Base-by-base conservation (phyloP, 495 filamentous ascomycete genomes). In the Penicillium maclennaniae region DNA sequence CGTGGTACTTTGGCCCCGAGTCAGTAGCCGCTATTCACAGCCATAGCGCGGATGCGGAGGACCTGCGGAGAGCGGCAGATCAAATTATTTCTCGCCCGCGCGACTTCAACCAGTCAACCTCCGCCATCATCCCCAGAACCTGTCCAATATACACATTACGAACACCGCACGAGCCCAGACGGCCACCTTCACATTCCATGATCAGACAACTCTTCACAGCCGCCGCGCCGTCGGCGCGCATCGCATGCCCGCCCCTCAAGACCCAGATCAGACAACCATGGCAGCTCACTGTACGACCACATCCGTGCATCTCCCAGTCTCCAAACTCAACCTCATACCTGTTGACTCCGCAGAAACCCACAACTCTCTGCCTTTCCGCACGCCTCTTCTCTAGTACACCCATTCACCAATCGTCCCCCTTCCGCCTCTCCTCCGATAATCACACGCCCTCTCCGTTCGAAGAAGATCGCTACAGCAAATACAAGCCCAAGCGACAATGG, bases 401-500 rank as follows among this genome's bases (percentile, higher is more conserved):
- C 37, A 42, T 45, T 46, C 40, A 50, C 37, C 44, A 54, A 43
- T 60, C 65, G 38, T 68, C 73, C 10, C 67, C 65, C 28, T 72
- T 74, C 70, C 74, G 73, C 31, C 66, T 73, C 45, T 63, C 53
- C 61, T 50, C 62, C 55, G 68, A 56, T 45, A 71, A 58, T 41
- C 23, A 54, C 14, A 41, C 47, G 9, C 39, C 51, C 49, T 45
- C 40, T 44, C 39, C 37, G 19, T 49, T 51, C 34, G 53, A 67
- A 28, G 61, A 63, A 21, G 63, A 51, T 28, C 62, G 67, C 46
- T 72, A 74, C 55, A 85, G 80, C 57, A 81, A 74, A 1, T 91
- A 87, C 79, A 84, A 82, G 66, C 86, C 89, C n/a, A 89, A 91
- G 68, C 87, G 85, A 53, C 70, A 82, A 68, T 99, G 95, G 95